These are phyloP conservation scores for Candida gigantensis DNA, from an alignment of 1,139 yeast genomes.

Conservation along the genomic window DNA sequence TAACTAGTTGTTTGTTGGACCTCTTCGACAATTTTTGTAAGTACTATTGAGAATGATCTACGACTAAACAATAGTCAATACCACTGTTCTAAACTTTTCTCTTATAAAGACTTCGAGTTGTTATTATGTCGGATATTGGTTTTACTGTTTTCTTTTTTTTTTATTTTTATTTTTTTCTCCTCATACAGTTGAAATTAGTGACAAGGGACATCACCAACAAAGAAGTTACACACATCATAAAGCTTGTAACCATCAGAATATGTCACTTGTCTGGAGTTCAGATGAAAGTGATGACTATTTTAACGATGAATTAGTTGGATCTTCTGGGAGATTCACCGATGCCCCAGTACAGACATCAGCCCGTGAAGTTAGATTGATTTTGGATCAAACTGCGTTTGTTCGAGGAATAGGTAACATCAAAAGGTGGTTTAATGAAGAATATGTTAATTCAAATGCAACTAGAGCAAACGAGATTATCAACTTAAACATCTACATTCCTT, in stretches of 20 bases:
- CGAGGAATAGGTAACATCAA: slow-evolving; percentile 62
- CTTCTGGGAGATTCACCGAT: not conserved
- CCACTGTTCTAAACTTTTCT: too few species aligned
- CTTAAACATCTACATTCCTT: slow-evolving; percentile 46
- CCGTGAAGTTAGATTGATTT: slow-evolving; percentile 31
- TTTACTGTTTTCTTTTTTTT: too few species aligned
- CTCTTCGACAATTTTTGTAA: too few species aligned
- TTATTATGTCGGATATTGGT: too few species aligned
- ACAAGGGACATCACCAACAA: too few species aligned
- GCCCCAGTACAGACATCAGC: not conserved
- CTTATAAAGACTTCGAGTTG: too few species aligned
- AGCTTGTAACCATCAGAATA: slow-evolving; percentile 4
- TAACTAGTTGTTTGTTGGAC: too few species aligned
- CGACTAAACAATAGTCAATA: too few species aligned
- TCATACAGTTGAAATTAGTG: too few species aligned
- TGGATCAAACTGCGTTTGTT: slow-evolving; percentile 61
- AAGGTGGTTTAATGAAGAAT: slow-evolving; percentile 51
- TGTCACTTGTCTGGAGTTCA: slow-evolving; percentile 13
- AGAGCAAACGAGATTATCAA: slow-evolving; percentile 20
- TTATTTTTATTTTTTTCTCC: too few species aligned
- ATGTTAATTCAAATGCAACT: slow-evolving; percentile 27
- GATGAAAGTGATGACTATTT: slow-evolving; percentile 9
- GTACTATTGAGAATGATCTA: too few species aligned
- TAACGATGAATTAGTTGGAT: slow-evolving; percentile 15
- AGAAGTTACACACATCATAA: not conserved